These are phyloP conservation scores for Xylariales sp. DNA, from an alignment of 2,329 filamentous ascomycete genomes.

Conservation along the genomic window DNA sequence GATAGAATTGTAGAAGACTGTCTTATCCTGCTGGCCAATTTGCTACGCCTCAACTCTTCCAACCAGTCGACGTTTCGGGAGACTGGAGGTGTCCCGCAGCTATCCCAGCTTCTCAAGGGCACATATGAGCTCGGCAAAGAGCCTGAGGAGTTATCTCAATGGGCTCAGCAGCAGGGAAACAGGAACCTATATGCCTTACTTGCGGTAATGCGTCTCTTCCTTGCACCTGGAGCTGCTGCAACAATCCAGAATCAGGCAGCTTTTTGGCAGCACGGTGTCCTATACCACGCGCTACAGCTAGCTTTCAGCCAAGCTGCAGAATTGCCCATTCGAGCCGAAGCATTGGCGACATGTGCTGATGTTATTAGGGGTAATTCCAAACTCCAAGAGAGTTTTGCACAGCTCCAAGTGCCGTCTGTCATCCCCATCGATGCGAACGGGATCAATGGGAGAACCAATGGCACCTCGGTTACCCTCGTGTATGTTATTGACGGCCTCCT, in stretches of 20 bases:
- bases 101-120: slow-evolving; percentile 65
- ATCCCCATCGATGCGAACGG: slow-evolving; percentile 26
- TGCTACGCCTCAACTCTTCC: slow-evolving; percentile 79
- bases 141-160: slow-evolving; percentile 61
- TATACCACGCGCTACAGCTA: slow-evolving; percentile 75
- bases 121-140: slow-evolving; percentile 49
- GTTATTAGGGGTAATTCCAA: slow-evolving; percentile 76
- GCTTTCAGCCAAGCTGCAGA: slow-evolving; percentile 73
- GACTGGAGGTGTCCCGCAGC: slow-evolving; percentile 72
- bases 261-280: slow-evolving; percentile 78
- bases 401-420: slow-evolving; percentile 70
- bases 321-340: slow-evolving; percentile 78
- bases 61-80: slow-evolving; percentile 95
- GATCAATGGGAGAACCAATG: slow-evolving; percentile 39
- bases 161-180: slow-evolving; percentile 74
- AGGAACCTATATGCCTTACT: slow-evolving; percentile 90
- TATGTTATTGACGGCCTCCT: slow-evolving; percentile 94
- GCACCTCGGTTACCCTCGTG: slow-evolving; percentile 47
- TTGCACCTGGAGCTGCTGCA: slow-evolving; percentile 73
- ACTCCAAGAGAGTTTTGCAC: slow-evolving; percentile 85
- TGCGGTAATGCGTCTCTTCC: slow-evolving; percentile 80
- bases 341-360: slow-evolving; percentile 80
- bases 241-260: slow-evolving; percentile 79
- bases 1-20: slow-evolving; percentile 90
- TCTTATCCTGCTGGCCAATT: slow-evolving; percentile 82